These are phyloP conservation scores for Suillus decipiens DNA, from an alignment of 768 basidiomycete genomes.

Conservation along the genomic window DNA sequence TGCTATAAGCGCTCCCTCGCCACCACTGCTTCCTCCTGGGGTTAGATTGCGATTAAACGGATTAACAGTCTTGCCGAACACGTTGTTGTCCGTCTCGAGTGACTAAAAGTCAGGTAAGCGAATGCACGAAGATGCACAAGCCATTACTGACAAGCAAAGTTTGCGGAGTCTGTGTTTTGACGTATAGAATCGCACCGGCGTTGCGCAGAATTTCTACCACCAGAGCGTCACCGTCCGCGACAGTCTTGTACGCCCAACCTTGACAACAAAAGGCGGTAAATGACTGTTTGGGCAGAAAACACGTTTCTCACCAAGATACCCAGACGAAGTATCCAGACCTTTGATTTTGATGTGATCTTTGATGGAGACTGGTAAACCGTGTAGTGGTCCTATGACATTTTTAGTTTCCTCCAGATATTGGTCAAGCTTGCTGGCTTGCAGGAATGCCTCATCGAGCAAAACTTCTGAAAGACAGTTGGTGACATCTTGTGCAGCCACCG, in stretches of 20 bases:
- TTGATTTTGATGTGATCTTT: slow-evolving; percentile 51
- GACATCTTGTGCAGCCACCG: slow-evolving; percentile 31
- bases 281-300: background rate
- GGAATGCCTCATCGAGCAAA: slow-evolving; percentile 52
- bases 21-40: slow-evolving; percentile 49
- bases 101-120: slow-evolving; percentile 35
- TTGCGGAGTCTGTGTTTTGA: slow-evolving; percentile 50
- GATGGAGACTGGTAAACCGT: slow-evolving; percentile 46
- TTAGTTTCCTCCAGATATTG: slow-evolving; percentile 46
- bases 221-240: slow-evolving; percentile 43
- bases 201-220: slow-evolving; percentile 46
- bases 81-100: slow-evolving; percentile 54
- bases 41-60: slow-evolving; percentile 55
- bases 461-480: slow-evolving; percentile 61
- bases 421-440: slow-evolving; percentile 52
- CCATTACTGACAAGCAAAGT: slow-evolving; percentile 44
- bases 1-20: slow-evolving; percentile 48
- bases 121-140: slow-evolving; percentile 6
- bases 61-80: slow-evolving; percentile 64
- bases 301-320: slow-evolving; percentile 26
- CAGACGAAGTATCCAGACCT: slow-evolving; percentile 42
- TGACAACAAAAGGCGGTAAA: slow-evolving; percentile 23
- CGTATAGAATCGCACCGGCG: slow-evolving; percentile 47
- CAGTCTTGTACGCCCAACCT: slow-evolving; percentile 42
- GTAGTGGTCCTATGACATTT: slow-evolving; percentile 46